Evolutionary conservation across 805 yeast genomes (phyloP), one percentile per base, ranked within the genome.

Genomic region (Candida stauntonica): DNA sequence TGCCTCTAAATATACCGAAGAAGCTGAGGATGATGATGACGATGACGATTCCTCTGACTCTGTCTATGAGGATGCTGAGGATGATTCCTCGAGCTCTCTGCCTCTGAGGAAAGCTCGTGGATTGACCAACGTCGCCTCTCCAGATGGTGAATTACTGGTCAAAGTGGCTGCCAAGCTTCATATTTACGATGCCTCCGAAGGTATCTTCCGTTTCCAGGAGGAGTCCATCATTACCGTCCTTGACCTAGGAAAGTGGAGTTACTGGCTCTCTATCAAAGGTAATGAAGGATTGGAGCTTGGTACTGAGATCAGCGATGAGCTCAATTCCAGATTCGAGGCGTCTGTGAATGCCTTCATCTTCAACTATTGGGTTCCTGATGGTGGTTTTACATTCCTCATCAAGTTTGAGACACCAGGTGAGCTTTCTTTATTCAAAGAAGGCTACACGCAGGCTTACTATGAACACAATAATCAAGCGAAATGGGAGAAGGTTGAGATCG

Each of bases 311-410:
- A 55, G 65, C 9, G 68, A 74, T 11, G 68, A 70, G 20, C 63
- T 86, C 60, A 79, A 73, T 52, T 86, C 93, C 2, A 67, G 73
- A n/a, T 80, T 85, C 55, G 77, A 80, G 53, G 70, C 66, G 44
- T 77, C 72, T 11, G 62, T 71, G 23, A 47, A 58, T 12, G 70
- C 85, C 1, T 82, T 87, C 48, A 71, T 82, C 12, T 87, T 86
- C 70, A 82, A 84, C 55, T 69, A 74, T 45, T 34, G 44, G 26
- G 32, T 38, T 19, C 48, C 62, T 5, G 68, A 58, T 5, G 58
- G 52, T 31, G 50, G 79, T 0, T 63, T 69, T 18, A 80, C 95
- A 1, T 84, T 82, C 72, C 66, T 85, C 47, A 50, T 85, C 27
- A 75, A 70, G 48, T 86, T 87, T 51, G 45, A 46, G 1, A 55